These are phyloP conservation scores for Chaetomium cochliodes DNA, from an alignment of 495 filamentous ascomycete genomes.

Conservation along the genomic window DNA sequence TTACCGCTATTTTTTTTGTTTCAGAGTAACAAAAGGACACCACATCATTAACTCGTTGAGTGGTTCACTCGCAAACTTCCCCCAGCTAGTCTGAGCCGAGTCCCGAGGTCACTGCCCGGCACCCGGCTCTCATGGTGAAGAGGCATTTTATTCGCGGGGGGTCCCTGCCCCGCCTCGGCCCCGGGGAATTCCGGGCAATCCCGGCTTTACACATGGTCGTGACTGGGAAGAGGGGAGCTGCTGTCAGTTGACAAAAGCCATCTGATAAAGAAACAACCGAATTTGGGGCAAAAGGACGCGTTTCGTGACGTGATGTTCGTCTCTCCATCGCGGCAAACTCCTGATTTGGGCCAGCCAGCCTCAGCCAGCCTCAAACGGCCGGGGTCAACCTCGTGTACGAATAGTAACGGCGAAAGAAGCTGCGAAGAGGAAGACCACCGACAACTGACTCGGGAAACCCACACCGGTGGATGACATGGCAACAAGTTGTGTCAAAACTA, in stretches of 20 bases:
- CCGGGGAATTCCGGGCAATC: slow-evolving; percentile 9
- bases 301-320: slow-evolving; percentile 7
- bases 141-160: neutral
- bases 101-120: neutral
- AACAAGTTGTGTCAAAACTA: neutral
- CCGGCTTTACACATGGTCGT: neutral
- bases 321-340: neutral
- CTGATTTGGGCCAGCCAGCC: neutral
- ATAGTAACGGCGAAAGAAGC: neutral
- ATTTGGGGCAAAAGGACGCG: slow-evolving; percentile 1
- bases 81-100: neutral
- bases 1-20: neutral
- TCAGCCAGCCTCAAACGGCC: no score
- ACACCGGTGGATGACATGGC: neutral
- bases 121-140: neutral
- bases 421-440: neutral
- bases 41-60: neutral
- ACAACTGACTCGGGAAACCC: neutral
- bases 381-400: neutral
- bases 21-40: neutral
- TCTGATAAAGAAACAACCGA: slow-evolving; percentile 7
- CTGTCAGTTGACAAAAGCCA: slow-evolving; percentile 5
- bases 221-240: neutral
- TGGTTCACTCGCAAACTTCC: no score
- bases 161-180: neutral